A percentile compares a stretch with the other conserved stretches of the same genome.
Evolutionary conservation across 179 eudicot species (phyloP).

Genomic region (Silene noctiflora): DNA sequence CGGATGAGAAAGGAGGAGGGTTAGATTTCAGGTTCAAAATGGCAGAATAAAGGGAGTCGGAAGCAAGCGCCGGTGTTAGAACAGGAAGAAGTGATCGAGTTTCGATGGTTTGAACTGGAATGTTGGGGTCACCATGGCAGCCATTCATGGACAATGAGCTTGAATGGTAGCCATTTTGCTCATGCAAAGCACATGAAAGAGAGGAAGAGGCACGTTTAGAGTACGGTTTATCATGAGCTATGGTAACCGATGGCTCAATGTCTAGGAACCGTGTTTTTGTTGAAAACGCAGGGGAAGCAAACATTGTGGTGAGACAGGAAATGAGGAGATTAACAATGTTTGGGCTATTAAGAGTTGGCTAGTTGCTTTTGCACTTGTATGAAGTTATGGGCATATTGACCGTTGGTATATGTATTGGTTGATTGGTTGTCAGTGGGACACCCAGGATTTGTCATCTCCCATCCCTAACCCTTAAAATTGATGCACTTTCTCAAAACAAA

Average conservation of each 20-base stretch:
- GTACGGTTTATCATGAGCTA: neutral
- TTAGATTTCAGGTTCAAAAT: conserved; percentile 40
- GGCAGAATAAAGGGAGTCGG: conserved; percentile 49
- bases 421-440: conserved; percentile 20
- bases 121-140: conserved; percentile 47
- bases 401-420: neutral
- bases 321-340: neutral
- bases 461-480: neutral
- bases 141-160: conserved; percentile 75
- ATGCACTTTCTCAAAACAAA: neutral
- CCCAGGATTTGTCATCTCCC: neutral
- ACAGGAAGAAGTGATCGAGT: conserved; percentile 56
- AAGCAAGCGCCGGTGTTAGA: conserved; percentile 39
- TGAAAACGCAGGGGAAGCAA: conserved; percentile 19
- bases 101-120: conserved; percentile 50
- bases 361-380: neutral
- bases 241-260: conserved; percentile 12
- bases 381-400: neutral
- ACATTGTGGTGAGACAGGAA: conserved; percentile 5
- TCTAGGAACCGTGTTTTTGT: conserved; percentile 21
- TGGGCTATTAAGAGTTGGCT: neutral
- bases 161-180: conserved; percentile 27
- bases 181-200: conserved; percentile 7
- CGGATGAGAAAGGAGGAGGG: conserved; percentile 53
- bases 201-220: neutral